A percentile compares a stretch with the other conserved stretches of the same genome.
These are phyloP conservation scores for Rhodotorula sp. DNA, from an alignment of 1,284 basidiomycete species.

Conservation along the genomic window DNA sequence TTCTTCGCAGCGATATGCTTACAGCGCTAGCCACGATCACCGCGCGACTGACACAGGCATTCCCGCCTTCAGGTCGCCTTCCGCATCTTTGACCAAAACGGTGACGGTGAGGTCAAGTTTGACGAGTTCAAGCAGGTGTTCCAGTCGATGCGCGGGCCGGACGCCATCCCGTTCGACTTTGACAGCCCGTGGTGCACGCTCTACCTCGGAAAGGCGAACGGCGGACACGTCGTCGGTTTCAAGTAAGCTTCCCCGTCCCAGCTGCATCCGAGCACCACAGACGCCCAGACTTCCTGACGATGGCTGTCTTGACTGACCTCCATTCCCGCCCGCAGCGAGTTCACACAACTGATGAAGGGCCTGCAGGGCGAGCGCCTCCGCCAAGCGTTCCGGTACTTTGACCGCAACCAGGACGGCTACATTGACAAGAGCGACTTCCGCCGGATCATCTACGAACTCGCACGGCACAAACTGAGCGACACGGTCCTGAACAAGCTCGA, in stretches of 20 bases:
- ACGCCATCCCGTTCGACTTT: slow-evolving; percentile 89
- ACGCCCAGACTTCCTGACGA: no score
- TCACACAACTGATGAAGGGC: slow-evolving; percentile 94
- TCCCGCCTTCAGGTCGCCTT: slow-evolving; percentile 71
- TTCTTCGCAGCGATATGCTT: not conserved
- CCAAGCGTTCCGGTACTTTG: slow-evolving; percentile 87
- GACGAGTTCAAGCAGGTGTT: slow-evolving; percentile 91
- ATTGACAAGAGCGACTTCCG: slow-evolving; percentile 90
- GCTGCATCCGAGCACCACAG: no score
- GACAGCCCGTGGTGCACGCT: slow-evolving; percentile 93
- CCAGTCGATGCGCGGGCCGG: slow-evolving; percentile 70
- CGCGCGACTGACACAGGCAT: slow-evolving; percentile 71
- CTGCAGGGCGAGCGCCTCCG: slow-evolving; percentile 90
- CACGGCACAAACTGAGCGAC: slow-evolving; percentile 90
- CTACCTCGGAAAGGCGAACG: slow-evolving; percentile 86
- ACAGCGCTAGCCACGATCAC: slow-evolving; percentile 72
- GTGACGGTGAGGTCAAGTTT: slow-evolving; percentile 81
- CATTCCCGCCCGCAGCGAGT: slow-evolving; percentile 67
- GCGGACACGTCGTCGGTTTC: slow-evolving; percentile 87
- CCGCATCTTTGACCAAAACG: slow-evolving; percentile 89
- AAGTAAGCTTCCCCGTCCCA: slow-evolving; percentile 48
- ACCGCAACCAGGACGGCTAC: slow-evolving; percentile 82
- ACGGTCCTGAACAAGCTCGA: slow-evolving; percentile 83
- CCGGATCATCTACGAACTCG: slow-evolving; percentile 88
- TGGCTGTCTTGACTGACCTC: no score